Base-by-base conservation (phyloP, 306 rosid genomes). In the Lathyrus tuberosus region DNA sequence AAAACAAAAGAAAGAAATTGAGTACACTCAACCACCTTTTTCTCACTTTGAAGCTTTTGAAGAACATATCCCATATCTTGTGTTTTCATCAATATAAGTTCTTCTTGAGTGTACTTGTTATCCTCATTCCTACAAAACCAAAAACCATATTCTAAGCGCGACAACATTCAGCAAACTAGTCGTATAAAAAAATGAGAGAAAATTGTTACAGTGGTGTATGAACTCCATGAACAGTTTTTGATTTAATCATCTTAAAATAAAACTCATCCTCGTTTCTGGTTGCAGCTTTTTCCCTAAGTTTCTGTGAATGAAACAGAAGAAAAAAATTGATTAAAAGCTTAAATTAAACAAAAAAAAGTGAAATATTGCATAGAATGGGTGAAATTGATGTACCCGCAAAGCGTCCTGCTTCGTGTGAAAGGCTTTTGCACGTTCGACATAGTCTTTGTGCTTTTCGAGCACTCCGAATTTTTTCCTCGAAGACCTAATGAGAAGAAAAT, bases 391-490 rank as follows among this genome's bases (percentile, higher is more conserved):
- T 67, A 93, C 98, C 90, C 59, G 85, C 42, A 93, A 38, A 68
- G 86, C 57, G 10, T 86, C 87, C 78, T 93, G 86, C 75, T 90
- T 90, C 49, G 78, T 72, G 79, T 90, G 97, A 69, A 52, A 93
- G 9, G 78, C 86, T 37, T 88, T 78, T 17, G 96, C 98, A 42
- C 96, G 96, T 74, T 82, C 74, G 0, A 89, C 88, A 82, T 92
- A 90, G 79, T 92, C 96, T 76, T 92, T 90, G 77, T 92, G 98
- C 62, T 88, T 92, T 71, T 92, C 98, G 26, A 88, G 96, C 47
- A 84, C 51, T 47, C 96, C 96, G 76, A 90, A 90, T 69, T 82
- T 88, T 38, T 79, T 85, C 82, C 90, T 81, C 41, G 87, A 75
- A 10, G 85, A 71, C 76, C 98, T 90, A 71, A 72, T 5, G 46